phyloP scores from a whole-genome alignment of 75 land plant species.

The Selaginella tamariscina region DNA sequence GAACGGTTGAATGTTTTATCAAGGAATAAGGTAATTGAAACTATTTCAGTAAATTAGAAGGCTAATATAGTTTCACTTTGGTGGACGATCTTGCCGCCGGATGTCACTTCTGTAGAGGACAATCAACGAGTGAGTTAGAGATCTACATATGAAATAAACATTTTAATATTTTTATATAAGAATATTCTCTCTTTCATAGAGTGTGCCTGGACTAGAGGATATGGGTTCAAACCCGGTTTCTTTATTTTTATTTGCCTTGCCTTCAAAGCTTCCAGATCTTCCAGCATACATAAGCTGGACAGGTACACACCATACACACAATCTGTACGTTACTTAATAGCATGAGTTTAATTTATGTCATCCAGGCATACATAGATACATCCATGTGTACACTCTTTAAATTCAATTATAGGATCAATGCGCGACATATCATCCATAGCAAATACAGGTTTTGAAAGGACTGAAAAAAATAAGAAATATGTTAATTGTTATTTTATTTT shows the following conservation, averaged over 20 bases:
- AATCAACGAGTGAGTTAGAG: constrained; percentile 27
- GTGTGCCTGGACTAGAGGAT: constrained; percentile 21
- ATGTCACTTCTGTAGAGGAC: constrained; percentile 29
- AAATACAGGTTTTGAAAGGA: neutral
- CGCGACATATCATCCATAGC: neutral
- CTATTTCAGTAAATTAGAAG: too few species aligned
- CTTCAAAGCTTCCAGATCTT: constrained; percentile 28
- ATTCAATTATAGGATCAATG: too few species aligned
- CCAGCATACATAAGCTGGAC: constrained; percentile 39
- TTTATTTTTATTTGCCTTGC: constrained; percentile 35
- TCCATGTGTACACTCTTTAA: too few species aligned
- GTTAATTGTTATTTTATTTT: too few species aligned
- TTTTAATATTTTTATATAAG: too few species aligned
- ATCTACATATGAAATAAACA: too few species aligned
- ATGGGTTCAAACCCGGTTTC: constrained; percentile 28
- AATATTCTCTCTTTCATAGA: neutral
- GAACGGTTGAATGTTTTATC: constrained; percentile 18
- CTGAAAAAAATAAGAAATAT: neutral
- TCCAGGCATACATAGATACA: too few species aligned
- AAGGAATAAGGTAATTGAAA: neutral
- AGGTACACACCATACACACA: too few species aligned
- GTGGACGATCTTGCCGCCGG: constrained; percentile 22
- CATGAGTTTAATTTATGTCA: too few species aligned
- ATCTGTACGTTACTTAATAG: too few species aligned
- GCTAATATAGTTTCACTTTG: neutral